Conservation (phyloP, 176 grass and related monocot species). For the Alopecurus myosuroides region DNA sequence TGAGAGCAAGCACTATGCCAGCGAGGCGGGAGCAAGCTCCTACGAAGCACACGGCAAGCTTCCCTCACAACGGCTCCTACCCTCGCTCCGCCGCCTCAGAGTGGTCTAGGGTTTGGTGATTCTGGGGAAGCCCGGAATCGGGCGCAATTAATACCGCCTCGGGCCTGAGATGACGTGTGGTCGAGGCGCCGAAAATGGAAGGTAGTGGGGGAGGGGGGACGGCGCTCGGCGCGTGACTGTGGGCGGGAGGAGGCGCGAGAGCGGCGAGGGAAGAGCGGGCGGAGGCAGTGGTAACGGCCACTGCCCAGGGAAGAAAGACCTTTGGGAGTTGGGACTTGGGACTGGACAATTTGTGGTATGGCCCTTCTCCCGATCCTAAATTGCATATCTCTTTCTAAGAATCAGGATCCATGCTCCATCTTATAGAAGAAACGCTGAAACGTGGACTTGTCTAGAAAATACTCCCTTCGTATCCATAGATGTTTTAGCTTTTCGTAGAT, state of each 20-base stretch:
- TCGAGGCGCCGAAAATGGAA: constrained; percentile 11
- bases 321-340: too few relatives aligned
- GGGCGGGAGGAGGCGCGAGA: constrained; percentile 15
- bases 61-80: not conserved
- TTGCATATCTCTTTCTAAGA: not conserved
- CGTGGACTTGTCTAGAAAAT: not conserved
- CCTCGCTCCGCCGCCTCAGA: not conserved
- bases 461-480: too few relatives aligned
- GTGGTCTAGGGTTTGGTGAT: constrained; percentile 45
- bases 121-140: not conserved
- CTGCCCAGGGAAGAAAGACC: not conserved
- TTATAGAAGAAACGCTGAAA: not conserved
- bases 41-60: not conserved
- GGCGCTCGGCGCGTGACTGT: constrained; percentile 22
- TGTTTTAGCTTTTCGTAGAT: too few relatives aligned
- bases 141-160: not conserved
- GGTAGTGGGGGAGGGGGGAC: not conserved
- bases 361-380: not conserved
- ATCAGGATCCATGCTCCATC: too few relatives aligned
- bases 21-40: constrained; percentile 9
- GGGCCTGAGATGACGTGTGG: not conserved
- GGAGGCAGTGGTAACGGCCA: constrained; percentile 41
- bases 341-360: not conserved
- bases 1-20: not conserved
- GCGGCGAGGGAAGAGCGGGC: not conserved